These are phyloP conservation scores for Schwanniomyces pseudopolymorphus DNA, from an alignment of 805 yeast genomes.

Conservation along the genomic window DNA sequence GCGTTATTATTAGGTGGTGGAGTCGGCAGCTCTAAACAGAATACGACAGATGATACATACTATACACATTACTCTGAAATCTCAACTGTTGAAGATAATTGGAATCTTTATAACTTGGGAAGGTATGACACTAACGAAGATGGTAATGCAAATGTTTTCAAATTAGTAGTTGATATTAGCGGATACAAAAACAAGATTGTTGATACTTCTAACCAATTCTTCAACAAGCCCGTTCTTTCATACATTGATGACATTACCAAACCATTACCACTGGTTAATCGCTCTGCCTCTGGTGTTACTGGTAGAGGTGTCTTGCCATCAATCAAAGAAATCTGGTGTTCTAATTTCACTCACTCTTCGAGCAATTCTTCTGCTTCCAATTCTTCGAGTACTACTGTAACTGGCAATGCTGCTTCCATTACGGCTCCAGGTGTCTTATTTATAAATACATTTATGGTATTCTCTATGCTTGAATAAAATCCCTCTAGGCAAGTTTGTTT, in stretches of 20 bases:
- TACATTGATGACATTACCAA: constrained; percentile 25
- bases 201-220: constrained; percentile 30
- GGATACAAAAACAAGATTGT: constrained; percentile 30
- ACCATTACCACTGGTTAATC: constrained; percentile 37
- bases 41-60: constrained; percentile 47
- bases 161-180: constrained; percentile 37
- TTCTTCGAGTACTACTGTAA: not conserved
- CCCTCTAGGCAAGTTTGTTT: too few relatives aligned
- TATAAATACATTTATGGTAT: too few relatives aligned
- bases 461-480: too few relatives aligned
- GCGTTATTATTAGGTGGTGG: constrained; percentile 50
- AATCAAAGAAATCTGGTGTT: constrained; percentile 32
- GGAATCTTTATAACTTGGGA: constrained; percentile 49
- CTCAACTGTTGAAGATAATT: constrained; percentile 47
- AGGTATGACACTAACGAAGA: constrained; percentile 35
- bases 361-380: not conserved
- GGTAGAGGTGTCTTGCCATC: constrained; percentile 32
- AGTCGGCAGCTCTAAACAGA: constrained; percentile 38
- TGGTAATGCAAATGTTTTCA: constrained; percentile 49
- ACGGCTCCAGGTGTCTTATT: too few relatives aligned
- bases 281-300: constrained; percentile 29
- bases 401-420: too few relatives aligned
- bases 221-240: constrained; percentile 28
- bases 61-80: constrained; percentile 54
- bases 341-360: not conserved